A percentile compares a stretch with the other conserved stretches of the same genome.
Conservation (phyloP, 176 grass and related monocot species). For the Panicum miliaceum region DNA sequence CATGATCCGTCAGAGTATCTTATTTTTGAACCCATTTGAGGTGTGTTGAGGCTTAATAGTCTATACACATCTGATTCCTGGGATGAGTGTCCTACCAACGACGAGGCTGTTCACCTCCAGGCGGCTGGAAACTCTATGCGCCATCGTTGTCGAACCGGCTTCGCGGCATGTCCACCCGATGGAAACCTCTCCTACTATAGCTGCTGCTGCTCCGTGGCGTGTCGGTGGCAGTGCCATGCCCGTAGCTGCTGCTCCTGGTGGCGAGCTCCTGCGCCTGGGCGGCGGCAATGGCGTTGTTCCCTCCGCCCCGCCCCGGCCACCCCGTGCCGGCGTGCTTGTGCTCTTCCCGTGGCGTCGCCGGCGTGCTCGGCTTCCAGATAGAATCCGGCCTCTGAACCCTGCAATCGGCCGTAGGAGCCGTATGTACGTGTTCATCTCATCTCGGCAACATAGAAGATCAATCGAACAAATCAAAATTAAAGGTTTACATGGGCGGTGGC, state of each 20-base stretch:
- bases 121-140: too few relatives aligned
- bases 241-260: background rate
- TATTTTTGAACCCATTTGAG: too few relatives aligned
- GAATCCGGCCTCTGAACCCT: constrained; percentile 21
- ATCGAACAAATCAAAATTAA: background rate
- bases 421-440: background rate
- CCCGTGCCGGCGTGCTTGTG: constrained; percentile 33
- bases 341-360: constrained; percentile 20
- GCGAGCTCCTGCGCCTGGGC: background rate
- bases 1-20: too few relatives aligned
- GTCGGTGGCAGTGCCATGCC: background rate
- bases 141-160: background rate
- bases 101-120: too few relatives aligned
- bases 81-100: too few relatives aligned
- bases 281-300: background rate
- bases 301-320: constrained; percentile 42
- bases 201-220: background rate
- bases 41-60: too few relatives aligned
- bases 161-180: background rate
- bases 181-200: background rate
- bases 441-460: background rate
- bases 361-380: constrained; percentile 25
- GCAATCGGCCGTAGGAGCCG: background rate
- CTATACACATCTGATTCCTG: too few relatives aligned
- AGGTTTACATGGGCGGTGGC: background rate